phyloP scores from a whole-genome alignment of 1,139 yeast genomes.

The Blastobotrys ciferrii region DNA sequence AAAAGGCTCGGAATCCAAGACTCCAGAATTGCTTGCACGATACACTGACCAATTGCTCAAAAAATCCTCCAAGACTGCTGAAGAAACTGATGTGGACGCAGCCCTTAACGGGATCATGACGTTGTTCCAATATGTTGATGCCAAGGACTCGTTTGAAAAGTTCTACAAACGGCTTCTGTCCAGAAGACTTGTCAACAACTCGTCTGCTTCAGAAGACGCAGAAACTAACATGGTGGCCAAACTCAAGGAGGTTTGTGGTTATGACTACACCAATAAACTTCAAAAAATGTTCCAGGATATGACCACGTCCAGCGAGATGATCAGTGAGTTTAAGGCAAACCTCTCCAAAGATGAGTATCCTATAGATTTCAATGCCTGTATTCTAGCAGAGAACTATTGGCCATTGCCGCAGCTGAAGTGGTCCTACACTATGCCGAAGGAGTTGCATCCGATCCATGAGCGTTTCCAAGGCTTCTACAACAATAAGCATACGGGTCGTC shows the following conservation, averaged over 20 bases:
- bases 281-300: constrained; percentile 97
- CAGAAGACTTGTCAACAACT: constrained; percentile 80
- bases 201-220: constrained; percentile 77
- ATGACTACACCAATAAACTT: constrained; percentile 90
- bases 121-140: constrained; percentile 83
- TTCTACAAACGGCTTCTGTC: constrained; percentile 89
- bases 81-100: constrained; percentile 64
- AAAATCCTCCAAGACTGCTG: constrained; percentile 69
- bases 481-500: constrained; percentile 79
- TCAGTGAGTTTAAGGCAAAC: constrained; percentile 53
- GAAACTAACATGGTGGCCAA: constrained; percentile 86
- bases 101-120: constrained; percentile 77
- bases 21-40: constrained; percentile 89
- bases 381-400: constrained; percentile 90
- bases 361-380: constrained; percentile 63
- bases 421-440: constrained; percentile 58
- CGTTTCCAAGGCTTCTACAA: constrained; percentile 68
- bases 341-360: constrained; percentile 49
- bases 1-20: constrained; percentile 50
- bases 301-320: constrained; percentile 79
- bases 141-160: constrained; percentile 93
- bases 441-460: constrained; percentile 61
- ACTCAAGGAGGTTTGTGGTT: constrained; percentile 85
- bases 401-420: constrained; percentile 59
- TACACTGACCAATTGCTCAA: constrained; percentile 83